These are phyloP conservation scores for Neurospora crassa DNA, from an alignment of 2,329 filamentous ascomycete genomes.

Conservation along the genomic window DNA sequence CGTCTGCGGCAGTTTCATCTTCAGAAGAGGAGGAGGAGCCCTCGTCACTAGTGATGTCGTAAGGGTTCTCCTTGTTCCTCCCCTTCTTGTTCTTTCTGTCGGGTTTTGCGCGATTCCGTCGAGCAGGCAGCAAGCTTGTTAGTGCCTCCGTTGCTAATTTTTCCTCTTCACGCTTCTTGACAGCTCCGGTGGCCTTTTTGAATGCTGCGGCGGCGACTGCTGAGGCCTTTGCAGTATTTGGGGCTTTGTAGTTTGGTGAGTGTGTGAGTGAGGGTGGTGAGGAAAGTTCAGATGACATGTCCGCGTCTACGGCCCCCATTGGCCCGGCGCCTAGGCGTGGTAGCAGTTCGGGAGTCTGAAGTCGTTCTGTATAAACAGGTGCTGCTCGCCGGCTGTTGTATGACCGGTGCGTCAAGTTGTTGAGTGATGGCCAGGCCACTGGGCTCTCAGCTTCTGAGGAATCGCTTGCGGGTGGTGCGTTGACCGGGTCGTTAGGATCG, in stretches of 20 bases:
- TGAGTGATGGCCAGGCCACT: slow-evolving; percentile 42
- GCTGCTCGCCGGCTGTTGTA: slow-evolving; percentile 23
- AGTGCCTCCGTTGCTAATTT: slow-evolving; percentile 46
- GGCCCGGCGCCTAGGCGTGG: not conserved
- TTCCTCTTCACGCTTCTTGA: slow-evolving; percentile 25
- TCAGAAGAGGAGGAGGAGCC: slow-evolving; percentile 26
- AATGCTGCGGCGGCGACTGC: slow-evolving; percentile 19
- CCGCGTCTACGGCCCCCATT: slow-evolving; percentile 21
- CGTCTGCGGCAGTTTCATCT: slow-evolving; percentile 27
- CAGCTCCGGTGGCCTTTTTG: slow-evolving; percentile 10
- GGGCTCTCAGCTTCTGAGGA: slow-evolving; percentile 32
- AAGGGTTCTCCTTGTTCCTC: slow-evolving; percentile 33
- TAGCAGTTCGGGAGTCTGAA: slow-evolving; percentile 24
- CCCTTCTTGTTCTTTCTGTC: slow-evolving; percentile 26
- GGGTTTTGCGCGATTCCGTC: slow-evolving; percentile 29
- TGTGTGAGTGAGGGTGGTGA: slow-evolving; percentile 59
- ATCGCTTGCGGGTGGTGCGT: slow-evolving; percentile 45
- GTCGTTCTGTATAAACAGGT: slow-evolving; percentile 17
- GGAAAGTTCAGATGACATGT: slow-evolving; percentile 44
- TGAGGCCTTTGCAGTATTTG: not conserved
- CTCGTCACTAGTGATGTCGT: slow-evolving; percentile 39
- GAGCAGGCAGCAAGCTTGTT: slow-evolving; percentile 42
- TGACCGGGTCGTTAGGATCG: slow-evolving; percentile 36
- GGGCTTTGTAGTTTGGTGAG: slow-evolving; percentile 44
- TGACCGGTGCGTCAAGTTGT: slow-evolving; percentile 34